Conservation (phyloP, 2,329 filamentous ascomycete genomes). For the Colletotrichum cereale region DNA sequence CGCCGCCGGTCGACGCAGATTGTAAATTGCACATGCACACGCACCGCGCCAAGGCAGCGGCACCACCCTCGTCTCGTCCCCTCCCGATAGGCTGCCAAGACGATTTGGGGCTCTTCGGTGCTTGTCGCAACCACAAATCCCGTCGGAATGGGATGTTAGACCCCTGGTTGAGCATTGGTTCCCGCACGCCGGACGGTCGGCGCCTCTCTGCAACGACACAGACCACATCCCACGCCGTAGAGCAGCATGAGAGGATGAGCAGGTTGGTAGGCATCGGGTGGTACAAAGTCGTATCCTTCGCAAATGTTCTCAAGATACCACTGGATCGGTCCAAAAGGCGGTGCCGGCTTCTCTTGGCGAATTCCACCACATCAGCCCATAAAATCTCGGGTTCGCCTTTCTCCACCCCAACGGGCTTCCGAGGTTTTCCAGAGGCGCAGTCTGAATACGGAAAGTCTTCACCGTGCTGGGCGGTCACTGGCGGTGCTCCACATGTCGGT, state of each 20-base stretch:
- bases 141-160: conserved; percentile 14
- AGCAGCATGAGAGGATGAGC: neutral
- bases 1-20: neutral
- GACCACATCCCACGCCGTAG: neutral
- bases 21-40: conserved; percentile 16
- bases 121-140: neutral
- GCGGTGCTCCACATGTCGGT: neutral
- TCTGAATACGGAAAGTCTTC: neutral
- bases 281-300: conserved; percentile 20
- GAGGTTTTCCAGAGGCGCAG: neutral
- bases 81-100: conserved; percentile 10
- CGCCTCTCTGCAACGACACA: neutral
- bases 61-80: neutral
- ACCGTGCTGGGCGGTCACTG: neutral
- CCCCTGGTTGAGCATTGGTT: conserved; percentile 1
- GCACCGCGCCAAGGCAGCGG: conserved; percentile 20
- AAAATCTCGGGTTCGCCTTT: neutral
- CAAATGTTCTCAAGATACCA: conserved; percentile 31
- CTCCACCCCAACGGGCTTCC: neutral
- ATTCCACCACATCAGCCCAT: neutral
- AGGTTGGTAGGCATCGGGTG: neutral
- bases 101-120: conserved; percentile 23
- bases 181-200: neutral
- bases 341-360: conserved; percentile 2
- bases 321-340: neutral